phyloP scores from a whole-genome alignment of 768 basidiomycete genomes.

The Nidularia sp. region DNA sequence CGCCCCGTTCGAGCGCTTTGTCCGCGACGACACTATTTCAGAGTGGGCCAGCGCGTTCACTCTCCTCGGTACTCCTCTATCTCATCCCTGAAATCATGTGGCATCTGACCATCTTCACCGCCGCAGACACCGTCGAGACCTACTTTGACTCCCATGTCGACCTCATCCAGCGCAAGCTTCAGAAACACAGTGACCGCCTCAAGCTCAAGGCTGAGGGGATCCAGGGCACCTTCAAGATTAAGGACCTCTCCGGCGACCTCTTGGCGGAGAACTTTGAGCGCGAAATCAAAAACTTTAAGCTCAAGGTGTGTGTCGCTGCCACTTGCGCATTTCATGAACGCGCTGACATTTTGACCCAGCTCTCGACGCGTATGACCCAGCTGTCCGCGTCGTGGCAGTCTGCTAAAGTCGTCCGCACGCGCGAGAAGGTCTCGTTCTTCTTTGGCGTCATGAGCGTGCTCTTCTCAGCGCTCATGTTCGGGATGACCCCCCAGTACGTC shows the following conservation, averaged over 20 bases:
- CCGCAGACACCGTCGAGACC: slow-evolving; percentile 86
- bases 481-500: slow-evolving; percentile 80
- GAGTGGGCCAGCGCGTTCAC: slow-evolving; percentile 85
- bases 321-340: neutral
- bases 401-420: slow-evolving; percentile 78
- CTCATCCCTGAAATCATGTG: slow-evolving; percentile 13
- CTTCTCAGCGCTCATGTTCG: slow-evolving; percentile 81
- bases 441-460: slow-evolving; percentile 90
- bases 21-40: slow-evolving; percentile 61
- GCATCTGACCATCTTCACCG: slow-evolving; percentile 11
- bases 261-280: slow-evolving; percentile 78
- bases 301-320: slow-evolving; percentile 54
- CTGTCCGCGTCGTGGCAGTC: slow-evolving; percentile 90
- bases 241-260: slow-evolving; percentile 55
- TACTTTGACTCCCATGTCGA: slow-evolving; percentile 91
- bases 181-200: slow-evolving; percentile 81
- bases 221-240: slow-evolving; percentile 73
- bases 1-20: slow-evolving; percentile 67
- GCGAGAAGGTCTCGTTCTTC: slow-evolving; percentile 89
- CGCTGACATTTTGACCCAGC: slow-evolving; percentile 33
- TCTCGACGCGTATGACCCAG: slow-evolving; percentile 73
- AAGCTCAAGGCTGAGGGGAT: slow-evolving; percentile 81
- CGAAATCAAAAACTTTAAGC: slow-evolving; percentile 82
- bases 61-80: slow-evolving; percentile 59
- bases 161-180: slow-evolving; percentile 76